Conservation (phyloP, 2,329 filamentous ascomycete species). For the Cladophialophora immunda region DNA sequence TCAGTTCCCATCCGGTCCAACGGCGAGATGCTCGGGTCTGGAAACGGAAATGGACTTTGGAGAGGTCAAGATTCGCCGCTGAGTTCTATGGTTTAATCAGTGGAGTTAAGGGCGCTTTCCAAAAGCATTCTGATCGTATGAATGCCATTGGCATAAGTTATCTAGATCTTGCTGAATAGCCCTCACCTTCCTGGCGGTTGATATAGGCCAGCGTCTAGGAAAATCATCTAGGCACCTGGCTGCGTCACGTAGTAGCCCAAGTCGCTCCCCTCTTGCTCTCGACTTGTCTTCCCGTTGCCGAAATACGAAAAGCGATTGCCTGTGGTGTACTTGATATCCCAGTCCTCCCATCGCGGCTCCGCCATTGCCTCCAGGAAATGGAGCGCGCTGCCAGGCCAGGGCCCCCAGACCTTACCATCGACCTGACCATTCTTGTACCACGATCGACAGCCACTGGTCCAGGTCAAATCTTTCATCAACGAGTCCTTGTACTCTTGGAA, state of each 20-base stretch:
- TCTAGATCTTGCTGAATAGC: no score
- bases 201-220: no score
- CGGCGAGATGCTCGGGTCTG: no score
- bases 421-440: constrained; percentile 17
- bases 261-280: constrained; percentile 41
- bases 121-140: no score
- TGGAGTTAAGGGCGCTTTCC: no score
- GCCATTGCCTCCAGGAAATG: constrained; percentile 5
- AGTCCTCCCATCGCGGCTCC: constrained; percentile 26
- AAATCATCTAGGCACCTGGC: neutral
- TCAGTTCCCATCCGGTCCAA: no score
- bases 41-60: no score
- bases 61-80: no score
- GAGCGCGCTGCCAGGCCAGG: constrained; percentile 1
- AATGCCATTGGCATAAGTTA: no score
- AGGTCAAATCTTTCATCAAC: constrained; percentile 20
- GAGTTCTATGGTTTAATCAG: no score
- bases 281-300: constrained; percentile 57
- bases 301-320: constrained; percentile 58
- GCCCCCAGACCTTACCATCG: constrained; percentile 10
- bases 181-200: no score
- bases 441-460: constrained; percentile 18
- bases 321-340: constrained; percentile 52
- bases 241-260: constrained; percentile 40
- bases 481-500: constrained; percentile 30